These are phyloP conservation scores for Salix purpurea DNA, from an alignment of 345 rosid species.

Conservation along the genomic window DNA sequence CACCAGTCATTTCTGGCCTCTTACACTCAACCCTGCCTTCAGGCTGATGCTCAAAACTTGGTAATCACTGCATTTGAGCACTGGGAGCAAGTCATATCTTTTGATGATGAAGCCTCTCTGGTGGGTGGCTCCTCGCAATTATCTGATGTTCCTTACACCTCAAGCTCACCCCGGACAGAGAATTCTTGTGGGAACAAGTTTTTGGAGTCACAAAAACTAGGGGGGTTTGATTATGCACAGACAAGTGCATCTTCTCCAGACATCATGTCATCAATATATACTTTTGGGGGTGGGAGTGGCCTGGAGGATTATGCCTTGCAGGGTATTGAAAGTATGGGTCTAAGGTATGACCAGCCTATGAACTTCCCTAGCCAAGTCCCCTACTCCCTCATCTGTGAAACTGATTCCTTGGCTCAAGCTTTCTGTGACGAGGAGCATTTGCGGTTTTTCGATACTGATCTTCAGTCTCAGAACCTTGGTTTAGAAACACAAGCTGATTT, in stretches of 20 bases:
- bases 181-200: slow-evolving; percentile 36
- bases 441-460: slow-evolving; percentile 45
- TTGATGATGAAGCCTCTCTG: slow-evolving; percentile 58
- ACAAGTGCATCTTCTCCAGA: slow-evolving; percentile 54
- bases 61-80: slow-evolving; percentile 64
- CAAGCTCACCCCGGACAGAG: slow-evolving; percentile 42
- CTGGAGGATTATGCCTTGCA: slow-evolving; percentile 58
- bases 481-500: slow-evolving; percentile 57
- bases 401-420: slow-evolving; percentile 43
- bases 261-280: slow-evolving; percentile 59
- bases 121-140: slow-evolving; percentile 36
- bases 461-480: slow-evolving; percentile 36
- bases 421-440: slow-evolving; percentile 74
- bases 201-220: slow-evolving; percentile 40
- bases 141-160: slow-evolving; percentile 26
- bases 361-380: slow-evolving; percentile 44
- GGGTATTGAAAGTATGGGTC: slow-evolving; percentile 49
- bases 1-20: slow-evolving; percentile 14
- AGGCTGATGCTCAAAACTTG: slow-evolving; percentile 70
- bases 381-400: slow-evolving; percentile 46
- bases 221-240: slow-evolving; percentile 58
- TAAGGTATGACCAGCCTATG: slow-evolving; percentile 48
- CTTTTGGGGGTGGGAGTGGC: slow-evolving; percentile 43
- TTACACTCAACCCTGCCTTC: slow-evolving; percentile 20
- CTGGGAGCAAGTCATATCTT: slow-evolving; percentile 53